Base-by-base conservation (phyloP, 2,329 filamentous ascomycete species). In the Pseudogymnoascus sp. region DNA sequence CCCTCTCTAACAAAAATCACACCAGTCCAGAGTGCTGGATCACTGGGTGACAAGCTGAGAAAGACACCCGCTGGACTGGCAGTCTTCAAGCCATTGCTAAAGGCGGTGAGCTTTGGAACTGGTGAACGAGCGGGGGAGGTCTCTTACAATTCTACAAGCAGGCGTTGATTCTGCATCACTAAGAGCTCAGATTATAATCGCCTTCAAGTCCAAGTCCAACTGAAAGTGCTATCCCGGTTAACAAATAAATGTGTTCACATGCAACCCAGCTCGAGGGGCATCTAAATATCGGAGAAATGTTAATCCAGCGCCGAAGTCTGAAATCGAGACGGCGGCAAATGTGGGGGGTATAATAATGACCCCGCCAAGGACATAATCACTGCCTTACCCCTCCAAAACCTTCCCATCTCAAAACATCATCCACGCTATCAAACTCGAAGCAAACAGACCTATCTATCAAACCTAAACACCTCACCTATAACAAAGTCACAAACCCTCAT, bases 1-100 rank as follows among this genome's bases (percentile, higher is more conserved):
- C 93, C 93, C 80, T 90, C 88, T 63, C 91, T 89, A 65, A 96
- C 86, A 73, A 97, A 97, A 28, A 97, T 80, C 18, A 96, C 89
- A n/a, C 91, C 93, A 33, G 88, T 88, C 93, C 93, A 97, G 59
- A 92, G 78, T 14, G 86, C 86, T 16, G 90, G 86, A 71, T 96
- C 88, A 23, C 89, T 89, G 0, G 91, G 90, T 28, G 89, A 90
- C 64, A 96, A 83, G 73, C 84, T 90, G 75, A 97, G 84, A 76
- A 95, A 97, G 65, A 97, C 82, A 61, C 95, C 93, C 63, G 91
- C 86, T 1, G 93, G 93, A 73, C 89, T 92, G 64, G 88, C 87
- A 77, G 90, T 85, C 75, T 89, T 92, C 69, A 96, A 81, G 65
- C 89, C 89, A 65, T 89, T 84, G 76, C 91, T 96, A 75, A 25